Percentiles rank a stretch among this genome's conserved stretches.
phyloP scores from a whole-genome alignment of 1,284 basidiomycete species.

The Prillingera fragicola region DNA sequence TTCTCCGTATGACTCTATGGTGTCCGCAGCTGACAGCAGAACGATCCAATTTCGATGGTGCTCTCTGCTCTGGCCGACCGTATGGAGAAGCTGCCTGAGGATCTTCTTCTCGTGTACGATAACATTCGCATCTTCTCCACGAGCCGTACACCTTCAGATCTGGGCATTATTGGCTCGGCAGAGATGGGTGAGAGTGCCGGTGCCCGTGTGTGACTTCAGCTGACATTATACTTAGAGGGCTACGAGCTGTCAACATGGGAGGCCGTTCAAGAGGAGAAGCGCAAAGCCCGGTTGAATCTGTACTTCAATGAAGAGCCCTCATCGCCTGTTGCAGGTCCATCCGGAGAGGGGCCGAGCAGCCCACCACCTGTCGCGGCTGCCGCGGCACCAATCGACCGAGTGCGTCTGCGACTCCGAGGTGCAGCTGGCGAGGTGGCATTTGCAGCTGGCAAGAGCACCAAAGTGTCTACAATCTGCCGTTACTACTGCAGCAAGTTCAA shows the following conservation, averaged over 20 bases:
- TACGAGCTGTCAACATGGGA: conserved; percentile 31
- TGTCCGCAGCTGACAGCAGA: conserved; percentile 14
- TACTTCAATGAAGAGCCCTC: neutral
- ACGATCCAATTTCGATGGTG: conserved; percentile 17
- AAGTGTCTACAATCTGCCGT: conserved; percentile 8
- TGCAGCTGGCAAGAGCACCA: conserved; percentile 2
- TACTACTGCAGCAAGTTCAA: conserved; percentile 20
- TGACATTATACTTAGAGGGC: conserved; percentile 18
- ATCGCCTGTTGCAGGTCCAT: neutral
- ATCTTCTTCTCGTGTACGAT: conserved; percentile 30
- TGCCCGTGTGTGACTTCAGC: neutral
- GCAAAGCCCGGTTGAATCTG: neutral
- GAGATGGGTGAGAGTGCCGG: conserved; percentile 26
- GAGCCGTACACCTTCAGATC: conserved; percentile 18
- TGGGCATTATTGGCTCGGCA: conserved; percentile 21
- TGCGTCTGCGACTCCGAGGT: conserved; percentile 8
- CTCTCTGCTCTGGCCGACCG: conserved; percentile 19
- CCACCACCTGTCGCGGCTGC: neutral
- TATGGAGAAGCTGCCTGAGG: conserved; percentile 18
- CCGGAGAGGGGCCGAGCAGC: neutral
- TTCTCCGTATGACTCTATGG: conserved; percentile 18
- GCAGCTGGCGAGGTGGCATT: conserved; percentile 5
- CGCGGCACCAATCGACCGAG: neutral
- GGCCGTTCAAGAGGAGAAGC: conserved; percentile 10
- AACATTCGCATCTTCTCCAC: conserved; percentile 17